These are phyloP conservation scores for Coemansia sp. DNA, from an alignment of 192 early-diverging fungal species.

Conservation along the genomic window DNA sequence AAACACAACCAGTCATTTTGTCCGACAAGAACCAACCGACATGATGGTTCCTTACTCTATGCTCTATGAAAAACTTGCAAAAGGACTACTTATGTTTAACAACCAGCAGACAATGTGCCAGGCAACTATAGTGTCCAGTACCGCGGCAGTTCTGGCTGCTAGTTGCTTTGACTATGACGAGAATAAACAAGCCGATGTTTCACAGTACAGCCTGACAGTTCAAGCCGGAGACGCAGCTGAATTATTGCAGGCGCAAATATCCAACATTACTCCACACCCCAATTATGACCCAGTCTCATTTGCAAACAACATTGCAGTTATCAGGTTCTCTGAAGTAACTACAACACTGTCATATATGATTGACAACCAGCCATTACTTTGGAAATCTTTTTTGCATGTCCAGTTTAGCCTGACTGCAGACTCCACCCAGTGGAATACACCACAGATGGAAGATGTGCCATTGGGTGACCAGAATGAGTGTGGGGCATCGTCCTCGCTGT, in stretches of 20 bases:
- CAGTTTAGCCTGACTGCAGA: constrained; percentile 5
- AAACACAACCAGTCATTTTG: neutral
- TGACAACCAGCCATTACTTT: constrained; percentile 5
- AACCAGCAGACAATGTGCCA: constrained; percentile 10
- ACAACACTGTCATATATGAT: neutral
- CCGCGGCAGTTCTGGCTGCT: constrained; percentile 9
- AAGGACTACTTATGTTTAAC: neutral
- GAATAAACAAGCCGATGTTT: neutral
- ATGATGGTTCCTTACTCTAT: too few relatives aligned
- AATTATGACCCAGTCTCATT: constrained; percentile 21
- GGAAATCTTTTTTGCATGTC: constrained; percentile 2
- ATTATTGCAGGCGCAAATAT: neutral
- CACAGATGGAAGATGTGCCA: neutral
- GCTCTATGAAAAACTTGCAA: too few relatives aligned
- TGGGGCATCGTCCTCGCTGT: neutral
- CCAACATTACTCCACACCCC: constrained; percentile 9
- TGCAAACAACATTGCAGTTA: constrained; percentile 25
- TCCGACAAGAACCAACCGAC: neutral
- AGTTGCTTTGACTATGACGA: constrained; percentile 15
- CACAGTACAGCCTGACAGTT: constrained; percentile 1
- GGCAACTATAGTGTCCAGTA: constrained; percentile 5
- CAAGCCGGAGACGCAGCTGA: neutral
- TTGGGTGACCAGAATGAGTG: neutral
- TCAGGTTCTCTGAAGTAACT: neutral
- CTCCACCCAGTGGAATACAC: constrained; percentile 6